phyloP scores from a whole-genome alignment of 2,329 filamentous ascomycete species.

The Neofusicoccum parvum region DNA sequence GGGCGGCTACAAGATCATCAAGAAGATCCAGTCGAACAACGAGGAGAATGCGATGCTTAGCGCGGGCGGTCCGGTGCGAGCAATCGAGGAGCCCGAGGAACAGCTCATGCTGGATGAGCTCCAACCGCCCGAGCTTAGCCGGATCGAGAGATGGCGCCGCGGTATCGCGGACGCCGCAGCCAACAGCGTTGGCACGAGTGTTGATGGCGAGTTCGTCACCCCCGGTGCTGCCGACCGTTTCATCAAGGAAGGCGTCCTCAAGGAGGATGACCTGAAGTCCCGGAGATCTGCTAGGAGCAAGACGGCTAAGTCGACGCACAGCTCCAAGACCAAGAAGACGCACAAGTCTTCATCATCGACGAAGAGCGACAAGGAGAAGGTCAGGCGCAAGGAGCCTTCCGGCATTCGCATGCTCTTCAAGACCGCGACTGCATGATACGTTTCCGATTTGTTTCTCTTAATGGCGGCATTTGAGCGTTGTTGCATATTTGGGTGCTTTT shows the following conservation, averaged over 20 bases:
- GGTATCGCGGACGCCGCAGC: slow-evolving; percentile 63
- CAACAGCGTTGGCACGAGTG: slow-evolving; percentile 58
- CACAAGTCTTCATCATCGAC: slow-evolving; percentile 1
- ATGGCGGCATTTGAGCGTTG: slow-evolving; percentile 7
- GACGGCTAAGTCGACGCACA: slow-evolving; percentile 29
- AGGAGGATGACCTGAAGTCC: slow-evolving; percentile 51
- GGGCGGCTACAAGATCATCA: slow-evolving; percentile 96
- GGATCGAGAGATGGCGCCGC: slow-evolving; percentile 64
- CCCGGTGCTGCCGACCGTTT: slow-evolving; percentile 54
- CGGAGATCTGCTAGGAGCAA: slow-evolving; percentile 34
- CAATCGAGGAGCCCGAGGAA: slow-evolving; percentile 30
- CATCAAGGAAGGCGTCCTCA: slow-evolving; percentile 48
- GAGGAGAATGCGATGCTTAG: slow-evolving; percentile 33
- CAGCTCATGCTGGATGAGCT: slow-evolving; percentile 56
- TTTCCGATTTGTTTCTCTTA: not conserved
- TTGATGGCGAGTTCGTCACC: slow-evolving; percentile 68
- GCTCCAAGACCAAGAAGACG: slow-evolving; percentile 29
- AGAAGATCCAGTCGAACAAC: slow-evolving; percentile 66
- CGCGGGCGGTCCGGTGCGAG: slow-evolving; percentile 25
- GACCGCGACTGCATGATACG: slow-evolving; percentile 14
- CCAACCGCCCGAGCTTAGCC: slow-evolving; percentile 57
- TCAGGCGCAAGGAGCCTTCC: slow-evolving; percentile 44
- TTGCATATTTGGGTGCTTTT: slow-evolving; percentile 3
- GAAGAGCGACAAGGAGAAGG: slow-evolving; percentile 36
- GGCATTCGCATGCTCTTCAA: slow-evolving; percentile 46